Evolutionary conservation across 495 filamentous ascomycete genomes (phyloP).

Genomic region (Podospora pseudopauciseta): DNA sequence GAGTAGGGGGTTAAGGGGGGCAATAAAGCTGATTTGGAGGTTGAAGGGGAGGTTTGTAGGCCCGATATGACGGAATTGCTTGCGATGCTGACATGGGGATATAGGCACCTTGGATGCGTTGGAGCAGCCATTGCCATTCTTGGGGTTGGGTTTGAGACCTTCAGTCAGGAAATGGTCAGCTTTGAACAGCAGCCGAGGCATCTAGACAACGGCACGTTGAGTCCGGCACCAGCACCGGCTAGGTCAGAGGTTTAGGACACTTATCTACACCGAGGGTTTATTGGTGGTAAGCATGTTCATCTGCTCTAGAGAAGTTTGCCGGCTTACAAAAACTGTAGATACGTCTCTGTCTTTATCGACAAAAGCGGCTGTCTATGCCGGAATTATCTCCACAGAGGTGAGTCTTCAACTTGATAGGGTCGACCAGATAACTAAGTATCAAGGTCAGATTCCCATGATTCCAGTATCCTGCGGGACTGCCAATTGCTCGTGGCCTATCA

Average conservation of each 20-base stretch:
- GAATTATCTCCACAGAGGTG: conserved; percentile 32
- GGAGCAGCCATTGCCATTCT: conserved; percentile 36
- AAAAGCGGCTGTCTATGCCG: conserved; percentile 38
- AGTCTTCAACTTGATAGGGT: background rate
- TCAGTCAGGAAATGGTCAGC: conserved; percentile 38
- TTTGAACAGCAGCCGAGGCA: conserved; percentile 29
- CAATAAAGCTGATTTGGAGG: conserved; percentile 31
- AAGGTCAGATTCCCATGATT: conserved; percentile 14
- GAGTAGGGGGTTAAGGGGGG: conserved; percentile 34
- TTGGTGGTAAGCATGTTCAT: conserved; percentile 19
- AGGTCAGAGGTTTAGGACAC: conserved; percentile 34
- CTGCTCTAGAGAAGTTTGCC: background rate
- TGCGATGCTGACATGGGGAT: background rate
- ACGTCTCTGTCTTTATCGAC: conserved; percentile 29
- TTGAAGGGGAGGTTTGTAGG: conserved; percentile 27
- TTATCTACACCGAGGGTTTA: conserved; percentile 20
- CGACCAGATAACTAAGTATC: background rate
- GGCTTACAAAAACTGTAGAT: background rate
- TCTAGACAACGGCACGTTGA: conserved; percentile 8
- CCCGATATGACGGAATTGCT: background rate
- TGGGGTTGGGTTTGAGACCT: conserved; percentile 37
- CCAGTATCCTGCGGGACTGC: conserved; percentile 28
- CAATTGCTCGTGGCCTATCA: conserved; percentile 37
- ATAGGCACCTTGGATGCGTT: conserved; percentile 32
- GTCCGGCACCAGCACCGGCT: conserved; percentile 21